Conservation (phyloP, 345 rosid species). For the Rhodomyrtus tomentosa region DNA sequence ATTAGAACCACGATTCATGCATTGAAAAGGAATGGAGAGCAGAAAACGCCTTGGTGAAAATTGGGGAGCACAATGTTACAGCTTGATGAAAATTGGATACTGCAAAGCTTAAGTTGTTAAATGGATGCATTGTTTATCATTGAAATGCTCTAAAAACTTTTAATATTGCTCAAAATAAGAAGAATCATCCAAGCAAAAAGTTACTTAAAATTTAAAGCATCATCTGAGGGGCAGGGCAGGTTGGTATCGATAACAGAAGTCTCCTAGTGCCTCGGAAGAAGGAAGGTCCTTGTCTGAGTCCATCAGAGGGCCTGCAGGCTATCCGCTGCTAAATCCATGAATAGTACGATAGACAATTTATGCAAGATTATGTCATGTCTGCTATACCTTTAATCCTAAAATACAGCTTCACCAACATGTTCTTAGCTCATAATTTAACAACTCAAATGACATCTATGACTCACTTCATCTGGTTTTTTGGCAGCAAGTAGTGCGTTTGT, state of each 20-base stretch:
- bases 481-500: constrained; percentile 84
- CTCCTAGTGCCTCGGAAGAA: neutral
- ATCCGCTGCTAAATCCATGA: neutral
- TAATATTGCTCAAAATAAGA: neutral
- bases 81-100: neutral
- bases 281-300: neutral
- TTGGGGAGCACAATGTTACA: neutral
- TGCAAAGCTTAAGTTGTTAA: neutral
- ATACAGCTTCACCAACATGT: neutral
- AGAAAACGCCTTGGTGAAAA: neutral
- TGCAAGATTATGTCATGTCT: neutral
- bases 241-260: neutral
- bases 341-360: neutral
- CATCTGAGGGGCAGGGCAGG: neutral
- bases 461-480: constrained; percentile 84
- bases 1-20: neutral
- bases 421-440: neutral
- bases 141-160: neutral
- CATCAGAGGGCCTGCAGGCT: neutral
- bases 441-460: neutral
- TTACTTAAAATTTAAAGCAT: neutral
- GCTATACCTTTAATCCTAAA: neutral
- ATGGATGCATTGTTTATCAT: neutral
- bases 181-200: neutral
- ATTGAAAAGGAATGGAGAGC: neutral